Percentiles rank a stretch among this genome's conserved stretches.
Evolutionary conservation across 1,284 basidiomycete species (phyloP).

Genomic region (Gomphus bonarii): DNA sequence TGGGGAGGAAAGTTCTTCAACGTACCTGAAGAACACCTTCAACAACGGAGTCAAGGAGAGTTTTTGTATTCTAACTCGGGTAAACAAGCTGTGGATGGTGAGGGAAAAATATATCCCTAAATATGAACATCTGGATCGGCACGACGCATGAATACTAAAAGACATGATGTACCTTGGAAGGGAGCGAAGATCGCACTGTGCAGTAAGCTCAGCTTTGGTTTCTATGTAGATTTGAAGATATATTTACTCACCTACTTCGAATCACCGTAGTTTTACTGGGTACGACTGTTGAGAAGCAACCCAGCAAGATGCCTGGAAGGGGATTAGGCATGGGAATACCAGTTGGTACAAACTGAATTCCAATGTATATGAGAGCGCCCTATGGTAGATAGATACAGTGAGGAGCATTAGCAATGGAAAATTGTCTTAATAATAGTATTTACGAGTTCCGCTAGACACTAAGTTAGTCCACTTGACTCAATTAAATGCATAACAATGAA

Average conservation of each 20-base stretch:
- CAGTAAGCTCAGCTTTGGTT: not conserved
- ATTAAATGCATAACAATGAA: not conserved
- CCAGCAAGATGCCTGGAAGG: not conserved
- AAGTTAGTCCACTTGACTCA: too few species aligned
- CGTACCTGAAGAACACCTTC: not conserved
- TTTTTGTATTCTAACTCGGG: not conserved
- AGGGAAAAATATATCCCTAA: not conserved
- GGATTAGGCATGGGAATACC: not conserved
- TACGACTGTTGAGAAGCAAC: not conserved
- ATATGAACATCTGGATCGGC: not conserved
- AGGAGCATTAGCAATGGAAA: not conserved
- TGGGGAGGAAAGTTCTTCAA: not conserved
- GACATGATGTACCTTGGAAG: not conserved
- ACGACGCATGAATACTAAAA: not conserved
- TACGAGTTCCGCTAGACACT: not conserved
- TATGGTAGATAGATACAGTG: not conserved
- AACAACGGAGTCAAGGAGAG: not conserved
- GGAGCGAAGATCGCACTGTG: not conserved
- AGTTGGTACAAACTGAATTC: not conserved
- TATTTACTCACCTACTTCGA: not conserved
- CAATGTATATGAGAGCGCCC: not conserved
- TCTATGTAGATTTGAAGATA: not conserved
- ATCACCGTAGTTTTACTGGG: not conserved
- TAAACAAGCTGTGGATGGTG: not conserved
- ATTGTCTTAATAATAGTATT: not conserved